These are phyloP conservation scores for Grifola frondosa DNA, from an alignment of 1,284 basidiomycete genomes.

Conservation along the genomic window DNA sequence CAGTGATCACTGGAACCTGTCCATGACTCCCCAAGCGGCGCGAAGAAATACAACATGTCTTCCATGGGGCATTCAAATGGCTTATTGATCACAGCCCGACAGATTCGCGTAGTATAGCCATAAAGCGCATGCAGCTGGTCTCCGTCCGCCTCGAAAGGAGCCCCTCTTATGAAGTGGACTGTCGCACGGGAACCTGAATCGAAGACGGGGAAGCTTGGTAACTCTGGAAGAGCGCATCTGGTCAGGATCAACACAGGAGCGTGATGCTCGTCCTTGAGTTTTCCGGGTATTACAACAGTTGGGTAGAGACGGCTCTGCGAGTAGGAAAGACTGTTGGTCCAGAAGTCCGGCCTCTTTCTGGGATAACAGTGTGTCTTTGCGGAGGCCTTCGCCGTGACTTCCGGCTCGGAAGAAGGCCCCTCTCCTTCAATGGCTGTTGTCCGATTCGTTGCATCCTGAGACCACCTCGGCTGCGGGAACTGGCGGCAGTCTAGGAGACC, in stretches of 20 bases:
- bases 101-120: constrained; percentile 61
- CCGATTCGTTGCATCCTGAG: background rate
- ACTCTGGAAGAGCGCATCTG: constrained; percentile 56
- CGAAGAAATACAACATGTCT: constrained; percentile 61
- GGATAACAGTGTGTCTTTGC: constrained; percentile 41
- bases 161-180: constrained; percentile 45
- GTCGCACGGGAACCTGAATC: constrained; percentile 45
- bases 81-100: constrained; percentile 66
- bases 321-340: constrained; percentile 44
- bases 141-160: constrained; percentile 49
- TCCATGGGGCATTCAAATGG: constrained; percentile 51
- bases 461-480: constrained; percentile 39
- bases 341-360: constrained; percentile 61
- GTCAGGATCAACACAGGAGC: constrained; percentile 66
- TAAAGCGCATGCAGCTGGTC: constrained; percentile 49
- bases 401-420: background rate
- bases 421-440: background rate
- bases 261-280: constrained; percentile 37
- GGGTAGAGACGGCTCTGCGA: constrained; percentile 48
- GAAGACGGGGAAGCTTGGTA: constrained; percentile 59
- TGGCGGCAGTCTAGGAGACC: constrained; percentile 52
- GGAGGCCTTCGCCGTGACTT: constrained; percentile 17
- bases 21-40: constrained; percentile 50
- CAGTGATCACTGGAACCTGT: constrained; percentile 24
- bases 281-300: constrained; percentile 45